Conservation (phyloP, 257 asterid species). For the Fraxinus quadrangulata region DNA sequence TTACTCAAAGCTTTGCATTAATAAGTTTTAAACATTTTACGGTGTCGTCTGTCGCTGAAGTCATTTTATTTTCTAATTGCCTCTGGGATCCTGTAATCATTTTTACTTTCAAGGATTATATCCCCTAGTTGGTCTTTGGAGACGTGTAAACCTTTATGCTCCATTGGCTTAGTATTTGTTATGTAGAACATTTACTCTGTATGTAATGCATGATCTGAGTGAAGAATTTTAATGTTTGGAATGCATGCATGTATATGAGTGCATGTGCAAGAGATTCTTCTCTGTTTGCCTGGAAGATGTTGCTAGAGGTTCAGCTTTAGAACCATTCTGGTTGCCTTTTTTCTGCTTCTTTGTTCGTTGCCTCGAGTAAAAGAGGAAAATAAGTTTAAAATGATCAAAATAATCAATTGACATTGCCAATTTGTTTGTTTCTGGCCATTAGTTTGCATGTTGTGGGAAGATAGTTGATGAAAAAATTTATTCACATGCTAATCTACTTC, state of each 20-base stretch:
- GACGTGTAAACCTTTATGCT: neutral
- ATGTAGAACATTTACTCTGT: neutral
- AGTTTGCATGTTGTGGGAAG: neutral
- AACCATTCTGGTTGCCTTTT: neutral
- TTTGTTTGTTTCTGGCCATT: neutral
- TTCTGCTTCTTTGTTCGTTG: neutral
- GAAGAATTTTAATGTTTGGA: neutral
- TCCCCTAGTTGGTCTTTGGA: neutral
- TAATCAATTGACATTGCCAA: neutral
- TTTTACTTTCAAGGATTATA: neutral
- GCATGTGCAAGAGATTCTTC: neutral
- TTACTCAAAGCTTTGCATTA: neutral
- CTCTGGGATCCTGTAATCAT: neutral
- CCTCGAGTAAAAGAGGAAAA: neutral
- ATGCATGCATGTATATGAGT: neutral
- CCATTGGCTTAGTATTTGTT: neutral
- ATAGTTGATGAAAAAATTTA: neutral
- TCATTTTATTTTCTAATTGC: neutral
- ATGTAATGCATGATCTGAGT: neutral
- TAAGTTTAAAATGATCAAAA: neutral
- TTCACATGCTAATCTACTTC: constrained; percentile 30
- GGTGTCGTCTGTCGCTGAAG: neutral
- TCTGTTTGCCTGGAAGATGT: neutral
- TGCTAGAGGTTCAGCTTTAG: constrained; percentile 10
- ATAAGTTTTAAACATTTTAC: neutral